phyloP scores from a whole-genome alignment of 1,284 basidiomycete species.

The Wallemia hederae region DNA sequence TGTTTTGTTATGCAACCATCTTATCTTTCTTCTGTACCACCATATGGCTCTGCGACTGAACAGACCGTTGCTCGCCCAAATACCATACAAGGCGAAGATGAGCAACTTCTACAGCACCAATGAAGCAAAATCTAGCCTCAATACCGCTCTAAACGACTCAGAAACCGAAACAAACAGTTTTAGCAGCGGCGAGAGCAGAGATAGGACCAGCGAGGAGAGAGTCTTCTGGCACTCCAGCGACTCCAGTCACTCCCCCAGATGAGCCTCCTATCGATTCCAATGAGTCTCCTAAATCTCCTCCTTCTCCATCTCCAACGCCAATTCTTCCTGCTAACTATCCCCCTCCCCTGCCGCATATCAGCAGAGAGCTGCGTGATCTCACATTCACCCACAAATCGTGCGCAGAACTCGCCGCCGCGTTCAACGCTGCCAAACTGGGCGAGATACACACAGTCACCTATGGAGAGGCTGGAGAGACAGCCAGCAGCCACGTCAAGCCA shows the following conservation, averaged over 20 bases:
- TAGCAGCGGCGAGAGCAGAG: background rate
- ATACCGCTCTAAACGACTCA: too few relatives aligned
- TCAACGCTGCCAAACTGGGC: background rate
- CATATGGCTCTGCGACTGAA: background rate
- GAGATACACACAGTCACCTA: background rate
- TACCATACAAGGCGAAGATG: background rate
- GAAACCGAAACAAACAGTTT: background rate
- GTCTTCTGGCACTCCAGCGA: too few relatives aligned
- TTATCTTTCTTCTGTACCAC: background rate
- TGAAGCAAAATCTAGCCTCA: too few relatives aligned
- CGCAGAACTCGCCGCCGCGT: background rate
- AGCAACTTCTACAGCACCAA: too few relatives aligned
- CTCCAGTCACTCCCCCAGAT: too few relatives aligned
- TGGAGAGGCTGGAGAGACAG: background rate
- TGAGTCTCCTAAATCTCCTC: too few relatives aligned
- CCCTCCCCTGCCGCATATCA: background rate
- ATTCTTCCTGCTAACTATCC: constrained; percentile 2
- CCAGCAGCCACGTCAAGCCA: background rate
- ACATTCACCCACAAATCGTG: background rate
- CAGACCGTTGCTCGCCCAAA: too few relatives aligned
- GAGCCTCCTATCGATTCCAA: too few relatives aligned
- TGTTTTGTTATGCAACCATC: too few relatives aligned
- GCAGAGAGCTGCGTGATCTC: background rate
- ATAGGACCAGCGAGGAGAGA: too few relatives aligned
- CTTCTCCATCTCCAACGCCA: too few relatives aligned